Conservation (phyloP, 768 basidiomycete species). For the Agaricus blazei region DNA sequence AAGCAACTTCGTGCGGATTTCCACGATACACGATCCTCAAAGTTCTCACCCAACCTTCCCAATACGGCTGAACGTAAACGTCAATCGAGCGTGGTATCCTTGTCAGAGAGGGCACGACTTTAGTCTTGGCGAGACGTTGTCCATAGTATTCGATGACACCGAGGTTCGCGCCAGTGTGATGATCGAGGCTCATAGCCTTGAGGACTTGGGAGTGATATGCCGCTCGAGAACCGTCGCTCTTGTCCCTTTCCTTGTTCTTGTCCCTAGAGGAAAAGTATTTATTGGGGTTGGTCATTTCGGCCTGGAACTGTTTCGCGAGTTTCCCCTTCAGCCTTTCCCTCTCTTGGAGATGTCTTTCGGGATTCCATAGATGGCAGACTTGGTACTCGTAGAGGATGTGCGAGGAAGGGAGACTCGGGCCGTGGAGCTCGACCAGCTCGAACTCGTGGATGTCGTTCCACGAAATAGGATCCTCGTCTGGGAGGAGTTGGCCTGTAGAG, state of each 20-base stretch:
- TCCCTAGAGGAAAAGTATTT: not conserved
- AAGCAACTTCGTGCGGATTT: slow-evolving; percentile 2
- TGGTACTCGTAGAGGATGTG: slow-evolving; percentile 12
- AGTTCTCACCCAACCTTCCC: slow-evolving; percentile 47
- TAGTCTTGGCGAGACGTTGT: slow-evolving; percentile 14
- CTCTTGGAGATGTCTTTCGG: slow-evolving; percentile 4
- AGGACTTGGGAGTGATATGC: slow-evolving; percentile 1
- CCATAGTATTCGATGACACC: slow-evolving; percentile 8
- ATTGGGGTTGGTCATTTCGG: not conserved
- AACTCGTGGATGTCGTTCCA: slow-evolving; percentile 58
- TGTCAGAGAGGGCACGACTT: slow-evolving; percentile 15
- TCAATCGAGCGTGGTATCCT: slow-evolving; percentile 7
- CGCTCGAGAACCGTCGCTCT: not conserved
- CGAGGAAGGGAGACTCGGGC: slow-evolving; percentile 9
- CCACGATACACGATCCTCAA: slow-evolving; percentile 36
- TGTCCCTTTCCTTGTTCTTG: not conserved
- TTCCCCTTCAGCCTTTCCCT: slow-evolving; percentile 10
- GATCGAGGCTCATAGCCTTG: slow-evolving; percentile 9
- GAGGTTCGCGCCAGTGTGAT: slow-evolving; percentile 4
- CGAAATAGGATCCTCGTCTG: slow-evolving; percentile 54
- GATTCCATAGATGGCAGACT: slow-evolving; percentile 12
- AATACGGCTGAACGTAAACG: slow-evolving; percentile 52
- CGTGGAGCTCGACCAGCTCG: slow-evolving; percentile 70
- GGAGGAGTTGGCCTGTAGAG: slow-evolving; percentile 61
- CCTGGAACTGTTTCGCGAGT: slow-evolving; percentile 5